Evolutionary conservation across 169 alveolate species (phyloP).

Genomic region (Plasmodium knowlesi): DNA sequence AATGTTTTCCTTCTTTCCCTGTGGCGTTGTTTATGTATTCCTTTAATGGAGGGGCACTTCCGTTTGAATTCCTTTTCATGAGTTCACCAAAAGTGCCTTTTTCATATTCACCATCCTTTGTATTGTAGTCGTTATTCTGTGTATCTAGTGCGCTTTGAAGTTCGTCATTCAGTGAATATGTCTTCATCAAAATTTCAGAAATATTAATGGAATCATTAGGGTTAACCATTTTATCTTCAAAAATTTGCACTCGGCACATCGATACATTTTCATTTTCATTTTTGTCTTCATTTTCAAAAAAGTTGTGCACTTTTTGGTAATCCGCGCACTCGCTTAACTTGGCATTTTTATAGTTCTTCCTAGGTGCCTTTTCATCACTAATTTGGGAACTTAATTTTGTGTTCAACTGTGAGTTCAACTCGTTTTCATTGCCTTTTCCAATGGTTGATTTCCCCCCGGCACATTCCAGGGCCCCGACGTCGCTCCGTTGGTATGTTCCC

Average conservation of each 20-base stretch:
- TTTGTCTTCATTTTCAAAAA: conserved; percentile 6
- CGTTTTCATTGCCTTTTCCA: not conserved
- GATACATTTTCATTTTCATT: conserved; percentile 2
- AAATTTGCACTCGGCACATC: not conserved
- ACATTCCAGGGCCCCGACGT: not conserved
- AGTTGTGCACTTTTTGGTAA: not conserved
- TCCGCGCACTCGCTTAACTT: not conserved
- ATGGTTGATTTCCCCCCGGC: not conserved
- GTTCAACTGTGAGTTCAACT: not conserved
- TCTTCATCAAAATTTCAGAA: not conserved
- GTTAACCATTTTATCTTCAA: not conserved
- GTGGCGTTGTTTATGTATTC: conserved; percentile 1
- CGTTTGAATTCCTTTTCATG: not conserved
- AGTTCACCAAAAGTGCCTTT: not conserved
- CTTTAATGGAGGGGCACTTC: not conserved
- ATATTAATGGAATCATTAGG: not conserved
- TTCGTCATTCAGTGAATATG: not conserved
- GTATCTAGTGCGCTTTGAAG: not conserved
- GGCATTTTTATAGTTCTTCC: not conserved
- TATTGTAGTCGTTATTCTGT: not conserved
- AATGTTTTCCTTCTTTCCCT: not conserved
- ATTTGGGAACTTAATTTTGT: not conserved
- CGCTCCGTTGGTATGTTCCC: not conserved
- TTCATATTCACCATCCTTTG: not conserved
- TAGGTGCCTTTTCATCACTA: not conserved